phyloP scores from a whole-genome alignment of 768 basidiomycete species.

The Dacryopinax spathularia region DNA sequence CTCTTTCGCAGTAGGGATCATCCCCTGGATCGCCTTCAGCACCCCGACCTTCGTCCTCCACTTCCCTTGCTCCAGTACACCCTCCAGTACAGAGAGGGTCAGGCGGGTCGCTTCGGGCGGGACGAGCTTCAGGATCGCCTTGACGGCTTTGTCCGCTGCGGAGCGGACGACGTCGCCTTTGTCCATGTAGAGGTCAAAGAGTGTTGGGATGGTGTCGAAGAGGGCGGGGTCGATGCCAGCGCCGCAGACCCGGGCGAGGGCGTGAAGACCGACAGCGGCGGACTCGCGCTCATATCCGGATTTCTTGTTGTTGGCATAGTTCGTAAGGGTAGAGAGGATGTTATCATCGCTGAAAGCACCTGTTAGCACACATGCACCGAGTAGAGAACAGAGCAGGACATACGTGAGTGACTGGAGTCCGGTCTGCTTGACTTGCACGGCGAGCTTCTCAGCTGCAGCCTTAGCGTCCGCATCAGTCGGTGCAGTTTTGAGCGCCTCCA shows the following conservation, averaged over 20 bases:
- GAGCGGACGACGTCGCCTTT: slow-evolving; percentile 82
- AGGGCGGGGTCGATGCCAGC: slow-evolving; percentile 56
- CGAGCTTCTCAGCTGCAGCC: slow-evolving; percentile 65
- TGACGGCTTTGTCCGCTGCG: slow-evolving; percentile 67
- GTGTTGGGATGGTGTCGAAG: slow-evolving; percentile 55
- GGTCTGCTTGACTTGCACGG: slow-evolving; percentile 50
- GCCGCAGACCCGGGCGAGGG: slow-evolving; percentile 56
- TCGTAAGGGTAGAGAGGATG: slow-evolving; percentile 49
- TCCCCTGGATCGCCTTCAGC: slow-evolving; percentile 33
- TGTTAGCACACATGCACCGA: neutral
- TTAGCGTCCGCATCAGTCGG: slow-evolving; percentile 49
- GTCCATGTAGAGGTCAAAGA: slow-evolving; percentile 81
- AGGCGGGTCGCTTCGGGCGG: slow-evolving; percentile 67
- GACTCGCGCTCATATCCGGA: slow-evolving; percentile 82
- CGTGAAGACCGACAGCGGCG: slow-evolving; percentile 65
- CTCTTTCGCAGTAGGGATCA: slow-evolving; percentile 28
- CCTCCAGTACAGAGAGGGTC: slow-evolving; percentile 55
- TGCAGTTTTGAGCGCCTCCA: neutral
- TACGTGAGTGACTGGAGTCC: slow-evolving; percentile 52
- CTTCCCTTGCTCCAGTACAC: slow-evolving; percentile 42
- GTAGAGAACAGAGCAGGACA: slow-evolving; percentile 16
- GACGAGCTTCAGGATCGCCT: slow-evolving; percentile 66
- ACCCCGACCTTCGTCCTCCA: slow-evolving; percentile 88
- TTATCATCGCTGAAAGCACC: slow-evolving; percentile 38
- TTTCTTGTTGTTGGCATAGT: slow-evolving; percentile 68